These are phyloP conservation scores for Elaphomyces granulatus DNA, from an alignment of 495 filamentous ascomycete genomes.

Conservation along the genomic window DNA sequence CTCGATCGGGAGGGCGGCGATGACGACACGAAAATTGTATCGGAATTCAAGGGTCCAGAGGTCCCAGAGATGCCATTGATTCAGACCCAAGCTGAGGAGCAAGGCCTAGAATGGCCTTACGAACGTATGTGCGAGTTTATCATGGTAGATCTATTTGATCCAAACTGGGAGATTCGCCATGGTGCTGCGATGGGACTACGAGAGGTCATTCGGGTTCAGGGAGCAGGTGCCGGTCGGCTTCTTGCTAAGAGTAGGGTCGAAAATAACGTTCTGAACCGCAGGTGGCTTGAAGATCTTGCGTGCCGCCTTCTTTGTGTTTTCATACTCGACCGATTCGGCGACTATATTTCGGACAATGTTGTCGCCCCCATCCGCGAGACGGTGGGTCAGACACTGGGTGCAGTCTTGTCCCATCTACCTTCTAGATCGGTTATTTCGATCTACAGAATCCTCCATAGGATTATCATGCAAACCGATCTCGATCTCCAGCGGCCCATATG, in stretches of 20 bases:
- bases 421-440: conserved; percentile 60
- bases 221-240: conserved; percentile 72
- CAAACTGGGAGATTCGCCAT: conserved; percentile 92
- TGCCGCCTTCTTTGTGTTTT: conserved; percentile 88
- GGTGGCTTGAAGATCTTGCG: conserved; percentile 84
- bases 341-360: conserved; percentile 94
- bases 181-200: conserved; percentile 91
- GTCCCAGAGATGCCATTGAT: conserved; percentile 44
- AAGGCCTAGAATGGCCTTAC: conserved; percentile 84
- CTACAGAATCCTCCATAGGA: conserved; percentile 64
- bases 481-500: conserved; percentile 56
- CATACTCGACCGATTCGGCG: conserved; percentile 93
- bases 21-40: conserved; percentile 83
- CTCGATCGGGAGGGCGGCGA: conserved; percentile 63
- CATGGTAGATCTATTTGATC: conserved; percentile 82
- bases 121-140: conserved; percentile 90
- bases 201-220: conserved; percentile 85
- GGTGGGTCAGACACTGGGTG: conserved; percentile 87
- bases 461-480: conserved; percentile 84
- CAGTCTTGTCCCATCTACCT: conserved; percentile 68
- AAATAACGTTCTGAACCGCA: conserved; percentile 65
- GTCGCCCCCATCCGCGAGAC: conserved; percentile 94
- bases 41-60: conserved; percentile 79
- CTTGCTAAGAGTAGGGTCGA: conserved; percentile 52
- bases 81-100: conserved; percentile 52